phyloP scores from a whole-genome alignment of 208 protist species.

The Trypanosoma platydactyli region DNA sequence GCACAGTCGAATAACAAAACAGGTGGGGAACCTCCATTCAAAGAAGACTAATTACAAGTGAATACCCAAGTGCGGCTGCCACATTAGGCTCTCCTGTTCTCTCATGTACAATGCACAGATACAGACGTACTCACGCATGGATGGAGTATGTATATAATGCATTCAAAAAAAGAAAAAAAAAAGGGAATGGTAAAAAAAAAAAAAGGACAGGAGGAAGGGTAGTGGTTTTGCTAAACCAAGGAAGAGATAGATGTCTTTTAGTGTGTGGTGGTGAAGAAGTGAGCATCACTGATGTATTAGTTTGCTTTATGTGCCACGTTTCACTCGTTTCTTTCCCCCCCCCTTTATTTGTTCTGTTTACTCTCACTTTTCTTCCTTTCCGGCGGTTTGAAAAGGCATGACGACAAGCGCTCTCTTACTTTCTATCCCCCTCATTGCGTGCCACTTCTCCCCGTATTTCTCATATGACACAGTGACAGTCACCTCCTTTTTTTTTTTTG shows the following conservation, averaged over 20 bases:
- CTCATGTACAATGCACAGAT: neutral
- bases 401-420: no score
- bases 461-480: no score
- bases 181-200: slow-evolving; percentile 12
- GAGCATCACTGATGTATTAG: neutral
- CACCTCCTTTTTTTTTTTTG: slow-evolving; percentile 2
- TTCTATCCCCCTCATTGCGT: no score
- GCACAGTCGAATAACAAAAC: slow-evolving; percentile 8
- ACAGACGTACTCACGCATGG: no score
- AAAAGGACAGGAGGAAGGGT: slow-evolving; percentile 10
- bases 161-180: neutral
- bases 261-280: neutral
- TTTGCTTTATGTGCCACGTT: neutral
- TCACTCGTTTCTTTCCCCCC: neutral
- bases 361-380: neutral
- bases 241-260: neutral
- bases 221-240: neutral
- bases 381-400: no score
- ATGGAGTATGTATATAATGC: neutral
- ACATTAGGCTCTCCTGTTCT: neutral
- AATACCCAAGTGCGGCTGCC: neutral
- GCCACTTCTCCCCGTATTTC: no score
- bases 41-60: neutral
- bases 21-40: neutral
- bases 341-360: slow-evolving; percentile 10